Percentiles rank a stretch among this genome's conserved stretches.
Conservation (phyloP, 2,329 filamentous ascomycete genomes). For the Clarireedia homoeocarpa region DNA sequence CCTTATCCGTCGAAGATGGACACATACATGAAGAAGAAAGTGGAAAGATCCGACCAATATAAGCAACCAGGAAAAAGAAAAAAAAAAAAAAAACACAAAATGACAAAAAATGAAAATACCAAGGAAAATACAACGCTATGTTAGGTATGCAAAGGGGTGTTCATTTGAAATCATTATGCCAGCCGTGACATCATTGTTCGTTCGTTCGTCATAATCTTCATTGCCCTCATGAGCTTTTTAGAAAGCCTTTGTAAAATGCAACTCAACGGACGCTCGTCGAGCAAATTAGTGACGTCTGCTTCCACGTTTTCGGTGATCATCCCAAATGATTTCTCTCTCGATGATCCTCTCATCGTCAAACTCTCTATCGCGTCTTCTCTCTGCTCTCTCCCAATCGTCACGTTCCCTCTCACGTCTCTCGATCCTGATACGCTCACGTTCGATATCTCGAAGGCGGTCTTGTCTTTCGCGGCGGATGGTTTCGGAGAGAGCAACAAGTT, state of each 20-base stretch:
- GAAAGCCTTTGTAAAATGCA: too few relatives aligned
- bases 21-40: too few relatives aligned
- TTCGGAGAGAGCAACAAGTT: conserved; percentile 75
- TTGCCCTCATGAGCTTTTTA: too few relatives aligned
- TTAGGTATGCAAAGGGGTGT: not conserved
- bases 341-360: conserved; percentile 57
- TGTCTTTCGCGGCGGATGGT: conserved; percentile 62
- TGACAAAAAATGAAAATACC: not conserved
- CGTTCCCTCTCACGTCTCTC: conserved; percentile 41
- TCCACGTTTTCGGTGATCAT: conserved; percentile 28
- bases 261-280: not conserved
- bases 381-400: conserved; percentile 32
- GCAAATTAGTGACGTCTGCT: not conserved
- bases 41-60: too few relatives aligned
- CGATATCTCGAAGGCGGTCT: conserved; percentile 44
- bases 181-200: not conserved
- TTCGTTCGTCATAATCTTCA: not conserved
- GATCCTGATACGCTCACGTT: conserved; percentile 47
- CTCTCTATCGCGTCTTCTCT: conserved; percentile 19
- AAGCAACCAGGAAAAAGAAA: not conserved
- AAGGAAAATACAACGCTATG: not conserved
- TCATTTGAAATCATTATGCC: not conserved
- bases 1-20: too few relatives aligned
- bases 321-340: conserved; percentile 62
- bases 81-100: not conserved